Base-by-base conservation (phyloP, 176 grass and related monocot species). In the Carex kokanica region DNA sequence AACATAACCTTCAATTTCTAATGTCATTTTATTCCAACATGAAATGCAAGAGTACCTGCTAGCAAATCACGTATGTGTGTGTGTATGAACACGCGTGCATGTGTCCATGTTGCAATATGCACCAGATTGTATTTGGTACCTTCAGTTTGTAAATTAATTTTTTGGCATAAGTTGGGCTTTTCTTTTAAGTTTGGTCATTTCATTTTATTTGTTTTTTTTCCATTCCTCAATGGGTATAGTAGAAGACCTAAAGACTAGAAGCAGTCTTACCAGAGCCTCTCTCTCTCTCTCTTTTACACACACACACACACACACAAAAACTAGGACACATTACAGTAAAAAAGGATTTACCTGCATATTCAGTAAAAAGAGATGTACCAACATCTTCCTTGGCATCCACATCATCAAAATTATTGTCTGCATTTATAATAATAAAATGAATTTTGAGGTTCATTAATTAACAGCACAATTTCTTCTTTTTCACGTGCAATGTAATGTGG, bases 1-100 rank as follows among this genome's bases (percentile, higher is more conserved):
- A 81, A 82, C 25, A 54, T 77, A 25, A 55, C 73, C 51, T 77
- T 77, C 24, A 56, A 15, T 56, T 27, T 77, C 14, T 55, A 78
- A 18, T 56, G 49, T 56, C 51, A 55, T 78, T 56, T 77, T 56
- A 32, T 6, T 78, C 23, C 51, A 78, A 78, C 73, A 56, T 78
- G 51, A 54, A 54, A 14, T 78, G 49, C 73, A 78, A 78, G 24
- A 56, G 43, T 56, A 54, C 12, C 73, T 56, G 51, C 73, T 54
- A 78, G 49, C 13, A 78, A 78, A 78, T 74, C 71, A 74, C 16
- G 0, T 52, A 74, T 34, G 5, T 38, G 36, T 14, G 4, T 15
- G 41, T 52, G 4, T 70, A 18, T 70, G 36, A 71, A 71, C 38
- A 43, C 32, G 15, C 65, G 2, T 51, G 41, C 72, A 75, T 29